Percentiles rank a stretch among this genome's conserved stretches.
These are phyloP conservation scores for Aspergillus hancockii DNA, from an alignment of 495 filamentous ascomycete species.

Conservation along the genomic window DNA sequence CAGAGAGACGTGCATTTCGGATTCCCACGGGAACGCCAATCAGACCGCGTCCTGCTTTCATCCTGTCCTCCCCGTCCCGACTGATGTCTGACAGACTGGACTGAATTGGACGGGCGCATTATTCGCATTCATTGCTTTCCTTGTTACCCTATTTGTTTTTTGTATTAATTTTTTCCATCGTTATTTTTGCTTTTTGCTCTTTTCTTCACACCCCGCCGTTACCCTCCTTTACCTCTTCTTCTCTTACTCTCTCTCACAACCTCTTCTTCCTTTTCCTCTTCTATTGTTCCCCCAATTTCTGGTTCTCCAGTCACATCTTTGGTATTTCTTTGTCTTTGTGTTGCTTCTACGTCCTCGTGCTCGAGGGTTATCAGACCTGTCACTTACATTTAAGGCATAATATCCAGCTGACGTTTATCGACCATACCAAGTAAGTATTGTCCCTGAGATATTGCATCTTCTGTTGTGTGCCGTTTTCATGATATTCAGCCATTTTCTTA, in stretches of 20 bases:
- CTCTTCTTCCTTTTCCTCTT: conserved; percentile 6
- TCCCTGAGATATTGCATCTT: conserved; percentile 7
- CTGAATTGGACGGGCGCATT: conserved; percentile 5
- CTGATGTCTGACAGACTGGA: conserved; percentile 3
- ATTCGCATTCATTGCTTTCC: conserved; percentile 5
- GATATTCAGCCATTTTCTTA: conserved; percentile 10
- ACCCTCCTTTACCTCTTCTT: conserved; percentile 20
- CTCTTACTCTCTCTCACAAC: conserved; percentile 14
- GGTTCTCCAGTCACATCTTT: conserved; percentile 13
- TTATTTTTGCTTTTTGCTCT: conserved; percentile 12
- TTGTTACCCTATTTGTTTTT: conserved; percentile 11
- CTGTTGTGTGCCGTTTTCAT: conserved; percentile 12
- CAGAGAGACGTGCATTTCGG: conserved; percentile 15
- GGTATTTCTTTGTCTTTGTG: conserved; percentile 22
- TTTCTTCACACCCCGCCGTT: conserved; percentile 27
- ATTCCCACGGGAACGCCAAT: conserved; percentile 26
- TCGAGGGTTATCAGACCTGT: conserved; percentile 14
- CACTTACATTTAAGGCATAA: conserved; percentile 23
- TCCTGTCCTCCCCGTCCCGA: background rate
- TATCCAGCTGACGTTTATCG: conserved; percentile 56
- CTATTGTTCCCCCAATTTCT: conserved; percentile 11
- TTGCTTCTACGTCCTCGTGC: conserved; percentile 15
- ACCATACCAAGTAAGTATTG: conserved; percentile 54
- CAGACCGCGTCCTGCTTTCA: conserved; percentile 13
- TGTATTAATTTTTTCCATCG: conserved; percentile 6